These are phyloP conservation scores for Ophiocordyceps camponoti-floridani DNA, from an alignment of 2,329 filamentous ascomycete genomes.

Conservation along the genomic window DNA sequence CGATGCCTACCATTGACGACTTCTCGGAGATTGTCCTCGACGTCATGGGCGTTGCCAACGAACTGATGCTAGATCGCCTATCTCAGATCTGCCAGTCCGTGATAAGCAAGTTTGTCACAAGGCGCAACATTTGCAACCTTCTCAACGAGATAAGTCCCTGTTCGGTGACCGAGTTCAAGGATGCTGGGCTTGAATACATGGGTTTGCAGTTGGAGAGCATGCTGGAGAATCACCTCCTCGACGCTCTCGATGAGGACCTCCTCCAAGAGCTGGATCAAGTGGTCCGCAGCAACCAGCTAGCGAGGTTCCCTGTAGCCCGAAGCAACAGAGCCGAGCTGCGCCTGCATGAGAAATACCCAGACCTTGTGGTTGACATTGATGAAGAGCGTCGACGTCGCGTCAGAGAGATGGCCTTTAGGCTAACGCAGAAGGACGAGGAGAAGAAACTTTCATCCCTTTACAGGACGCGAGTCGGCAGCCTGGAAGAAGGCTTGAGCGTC, in stretches of 20 bases:
- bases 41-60: slow-evolving; percentile 77
- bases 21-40: slow-evolving; percentile 83
- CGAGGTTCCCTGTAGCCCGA: slow-evolving; percentile 57
- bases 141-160: slow-evolving; percentile 77
- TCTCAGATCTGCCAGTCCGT: slow-evolving; percentile 78
- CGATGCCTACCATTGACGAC: slow-evolving; percentile 55
- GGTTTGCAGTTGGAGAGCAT: slow-evolving; percentile 83
- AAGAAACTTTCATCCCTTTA: slow-evolving; percentile 41
- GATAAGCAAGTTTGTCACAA: slow-evolving; percentile 69
- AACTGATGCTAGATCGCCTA: slow-evolving; percentile 84
- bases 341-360: slow-evolving; percentile 46
- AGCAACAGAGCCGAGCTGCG: slow-evolving; percentile 53
- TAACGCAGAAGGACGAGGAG: slow-evolving; percentile 46
- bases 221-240: slow-evolving; percentile 75
- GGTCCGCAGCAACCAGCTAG: slow-evolving; percentile 67
- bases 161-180: slow-evolving; percentile 70
- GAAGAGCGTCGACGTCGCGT: slow-evolving; percentile 53
- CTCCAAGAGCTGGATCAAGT: slow-evolving; percentile 62
- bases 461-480: slow-evolving; percentile 39
- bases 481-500: slow-evolving; percentile 38
- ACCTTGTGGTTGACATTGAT: slow-evolving; percentile 45
- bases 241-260: slow-evolving; percentile 73
- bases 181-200: slow-evolving; percentile 76
- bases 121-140: slow-evolving; percentile 68
- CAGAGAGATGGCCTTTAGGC: slow-evolving; percentile 57